Evolutionary conservation across 1,284 basidiomycete genomes (phyloP), one percentile per base, ranked within the genome.

Genomic region (Cronartium ribicola): DNA sequence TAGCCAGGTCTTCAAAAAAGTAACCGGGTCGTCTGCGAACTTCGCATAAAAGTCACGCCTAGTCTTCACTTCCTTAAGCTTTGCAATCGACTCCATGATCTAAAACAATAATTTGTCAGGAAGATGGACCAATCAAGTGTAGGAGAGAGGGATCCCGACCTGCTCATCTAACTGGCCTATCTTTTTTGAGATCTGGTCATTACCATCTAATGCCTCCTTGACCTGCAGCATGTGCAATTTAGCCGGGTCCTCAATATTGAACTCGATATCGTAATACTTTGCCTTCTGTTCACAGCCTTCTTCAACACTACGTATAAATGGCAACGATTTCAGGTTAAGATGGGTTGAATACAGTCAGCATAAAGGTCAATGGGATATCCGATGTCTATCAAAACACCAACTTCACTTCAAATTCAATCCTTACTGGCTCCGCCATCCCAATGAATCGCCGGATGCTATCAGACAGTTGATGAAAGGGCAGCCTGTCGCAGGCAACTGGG

Each of bases 81-180:
- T 66, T 8, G 63, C 55, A 17, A 73, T 66, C 20, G 51, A 66
- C 20, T 73, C 70, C 57, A 61, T 61, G 11, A 73, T 73, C 70
- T 73, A 22, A 59, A 7, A 36, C 59, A 5, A 20, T 14, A 64
- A 40, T 40, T 40, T 41, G 7, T 55, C 10, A 11, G 11, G 57
- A 36, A 55, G 41, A 61, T 46, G 4, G 8, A n/a, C 20, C 6
- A 17, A 7, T 20, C 40, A 61, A 40, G 36, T 22, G 66, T 37
- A 37, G 29, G 46, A 20, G 57, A 68, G 20, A 41, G 5, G 5
- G 43, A 22, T 29, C 29, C 43, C 3, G 37, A 73, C 70, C 43
- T 73, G 70, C 61, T 73, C 70, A 66, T 73, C 70, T n/a, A 73
- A 39, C 10, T 46, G 14, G 13, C 59, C 43, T 13, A 73, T 73